Percentiles rank a stretch among this genome's conserved stretches.
These are phyloP conservation scores for Hyaloperonospora arabidopsidis DNA, from an alignment of 352 stramenopile species.

Conservation along the genomic window DNA sequence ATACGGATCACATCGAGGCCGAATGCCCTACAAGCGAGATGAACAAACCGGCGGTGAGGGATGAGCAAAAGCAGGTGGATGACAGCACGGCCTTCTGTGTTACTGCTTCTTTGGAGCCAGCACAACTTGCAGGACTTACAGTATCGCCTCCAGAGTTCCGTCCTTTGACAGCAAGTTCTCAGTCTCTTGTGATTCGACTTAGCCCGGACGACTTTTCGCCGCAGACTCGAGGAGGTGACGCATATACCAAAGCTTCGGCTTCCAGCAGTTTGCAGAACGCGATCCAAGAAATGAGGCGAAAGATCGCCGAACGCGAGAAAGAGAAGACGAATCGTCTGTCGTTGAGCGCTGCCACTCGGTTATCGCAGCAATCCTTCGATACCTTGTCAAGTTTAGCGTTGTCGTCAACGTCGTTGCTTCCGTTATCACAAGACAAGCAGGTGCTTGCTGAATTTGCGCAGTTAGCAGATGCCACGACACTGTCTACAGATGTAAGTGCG, in stretches of 20 bases:
- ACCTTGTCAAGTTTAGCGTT: slow-evolving; percentile 14
- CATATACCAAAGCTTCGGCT: slow-evolving; percentile 4
- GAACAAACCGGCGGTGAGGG: slow-evolving; percentile 6
- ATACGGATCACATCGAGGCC: slow-evolving; percentile 1
- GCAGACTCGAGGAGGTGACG: slow-evolving; percentile 13
- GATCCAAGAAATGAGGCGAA: slow-evolving; percentile 46
- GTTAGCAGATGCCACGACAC: neutral
- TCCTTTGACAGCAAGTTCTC: slow-evolving; percentile 52
- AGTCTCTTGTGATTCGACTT: slow-evolving; percentile 66
- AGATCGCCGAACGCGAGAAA: slow-evolving; percentile 52
- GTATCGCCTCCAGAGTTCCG: slow-evolving; percentile 31
- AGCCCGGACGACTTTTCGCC: slow-evolving; percentile 44
- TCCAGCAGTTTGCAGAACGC: slow-evolving; percentile 19
- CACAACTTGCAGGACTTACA: slow-evolving; percentile 1
- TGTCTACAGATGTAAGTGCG: slow-evolving; percentile 4
- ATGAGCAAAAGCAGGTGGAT: slow-evolving; percentile 5
- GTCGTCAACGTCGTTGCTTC: slow-evolving; percentile 14
- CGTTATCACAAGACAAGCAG: slow-evolving; percentile 5
- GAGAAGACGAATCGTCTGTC: slow-evolving; percentile 23
- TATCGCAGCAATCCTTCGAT: slow-evolving; percentile 11
- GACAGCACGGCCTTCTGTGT: slow-evolving; percentile 1
- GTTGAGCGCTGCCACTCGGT: slow-evolving; percentile 10
- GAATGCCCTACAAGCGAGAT: slow-evolving; percentile 3
- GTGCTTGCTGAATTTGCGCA: slow-evolving; percentile 3
- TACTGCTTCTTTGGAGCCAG: neutral